A percentile compares a stretch with the other conserved stretches of the same genome.
phyloP scores from a whole-genome alignment of 305 asterid genomes.

The Fraxinus velutina region DNA sequence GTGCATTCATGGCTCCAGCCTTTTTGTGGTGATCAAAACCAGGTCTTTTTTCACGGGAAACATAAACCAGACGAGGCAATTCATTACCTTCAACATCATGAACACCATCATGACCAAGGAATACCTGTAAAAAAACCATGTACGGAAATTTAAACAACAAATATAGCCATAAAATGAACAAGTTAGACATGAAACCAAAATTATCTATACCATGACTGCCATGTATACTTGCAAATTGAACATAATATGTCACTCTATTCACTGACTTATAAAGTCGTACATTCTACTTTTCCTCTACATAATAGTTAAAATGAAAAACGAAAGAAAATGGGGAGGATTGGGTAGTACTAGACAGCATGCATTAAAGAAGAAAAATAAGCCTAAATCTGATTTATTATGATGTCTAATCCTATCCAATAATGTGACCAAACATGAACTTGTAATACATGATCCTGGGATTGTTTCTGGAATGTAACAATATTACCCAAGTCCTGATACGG shows the following conservation, averaged over 20 bases:
- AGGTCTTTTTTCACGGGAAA: neutral
- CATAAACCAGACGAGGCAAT: constrained; percentile 61
- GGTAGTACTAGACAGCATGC: neutral
- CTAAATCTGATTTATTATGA: neutral
- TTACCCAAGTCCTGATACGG: neutral
- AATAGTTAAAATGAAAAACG: neutral
- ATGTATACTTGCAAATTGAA: neutral
- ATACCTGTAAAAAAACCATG: constrained; percentile 42
- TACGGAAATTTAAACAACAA: constrained; percentile 13
- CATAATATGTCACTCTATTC: neutral
- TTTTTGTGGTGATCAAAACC: constrained; percentile 8
- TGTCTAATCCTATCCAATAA: neutral
- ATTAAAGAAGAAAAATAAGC: neutral
- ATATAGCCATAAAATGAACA: neutral
- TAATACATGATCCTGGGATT: neutral
- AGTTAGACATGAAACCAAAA: neutral
- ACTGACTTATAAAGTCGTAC: neutral
- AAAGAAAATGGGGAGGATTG: neutral
- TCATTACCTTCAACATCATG: constrained; percentile 55
- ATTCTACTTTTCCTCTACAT: neutral
- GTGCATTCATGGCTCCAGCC: constrained; percentile 12
- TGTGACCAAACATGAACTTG: neutral
- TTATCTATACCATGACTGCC: neutral
- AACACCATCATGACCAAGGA: constrained; percentile 68
- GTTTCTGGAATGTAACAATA: neutral